Conservation (phyloP, 306 rosid species). For the Begonia masoniana region DNA sequence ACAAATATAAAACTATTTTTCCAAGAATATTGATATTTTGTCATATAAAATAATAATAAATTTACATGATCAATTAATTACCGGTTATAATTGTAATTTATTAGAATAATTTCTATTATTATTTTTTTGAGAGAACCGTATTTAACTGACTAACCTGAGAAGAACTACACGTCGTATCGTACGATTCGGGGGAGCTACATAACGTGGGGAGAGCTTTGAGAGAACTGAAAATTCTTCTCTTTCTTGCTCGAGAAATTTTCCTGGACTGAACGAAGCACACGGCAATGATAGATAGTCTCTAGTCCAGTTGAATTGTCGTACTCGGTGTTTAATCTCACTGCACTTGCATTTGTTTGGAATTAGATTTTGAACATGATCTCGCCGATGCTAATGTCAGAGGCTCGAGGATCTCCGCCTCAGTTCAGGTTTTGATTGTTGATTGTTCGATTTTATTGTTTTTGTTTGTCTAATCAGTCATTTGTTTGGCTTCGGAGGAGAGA, state of each 20-base stretch:
- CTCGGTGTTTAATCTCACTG: background rate
- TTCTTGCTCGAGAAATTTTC: background rate
- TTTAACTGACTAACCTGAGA: no score
- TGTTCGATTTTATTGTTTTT: background rate
- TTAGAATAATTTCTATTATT: no score
- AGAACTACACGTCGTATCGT: no score
- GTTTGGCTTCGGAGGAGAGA: background rate
- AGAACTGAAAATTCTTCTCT: background rate
- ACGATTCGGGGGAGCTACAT: no score
- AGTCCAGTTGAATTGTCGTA: background rate
- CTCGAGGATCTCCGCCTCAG: constrained; percentile 56
- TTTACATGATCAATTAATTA: no score
- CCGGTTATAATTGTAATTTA: no score
- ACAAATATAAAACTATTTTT: no score
- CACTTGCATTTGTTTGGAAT: background rate
- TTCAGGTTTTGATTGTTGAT: constrained; percentile 33
- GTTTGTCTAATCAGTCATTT: background rate
- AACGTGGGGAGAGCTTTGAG: no score
- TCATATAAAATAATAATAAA: no score
- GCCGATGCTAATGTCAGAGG: constrained; percentile 54
- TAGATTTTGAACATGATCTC: constrained; percentile 54
- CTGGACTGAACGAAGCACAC: background rate
- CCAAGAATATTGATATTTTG: no score
- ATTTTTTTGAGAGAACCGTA: no score
- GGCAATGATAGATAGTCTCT: background rate